Evolutionary conservation across 2,329 filamentous ascomycete genomes (phyloP).

Genomic region (Mycosphaerella arachidis): DNA sequence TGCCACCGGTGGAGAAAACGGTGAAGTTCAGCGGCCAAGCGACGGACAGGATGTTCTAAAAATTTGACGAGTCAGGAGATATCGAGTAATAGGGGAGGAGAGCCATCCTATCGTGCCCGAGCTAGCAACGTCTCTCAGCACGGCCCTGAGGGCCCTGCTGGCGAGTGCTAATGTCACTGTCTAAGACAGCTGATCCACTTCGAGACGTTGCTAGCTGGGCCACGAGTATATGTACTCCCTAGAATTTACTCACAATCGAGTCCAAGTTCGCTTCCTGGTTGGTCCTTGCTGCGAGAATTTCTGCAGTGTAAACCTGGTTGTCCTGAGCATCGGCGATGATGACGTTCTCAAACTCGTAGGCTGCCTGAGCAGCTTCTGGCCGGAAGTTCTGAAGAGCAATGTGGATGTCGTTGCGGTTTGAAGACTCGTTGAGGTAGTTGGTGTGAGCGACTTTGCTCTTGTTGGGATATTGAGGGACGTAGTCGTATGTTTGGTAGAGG

Average conservation of each 20-base stretch:
- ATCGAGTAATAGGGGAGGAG: too few species aligned
- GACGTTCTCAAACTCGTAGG: constrained; percentile 53
- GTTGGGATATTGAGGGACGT: constrained; percentile 41
- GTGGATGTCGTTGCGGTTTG: constrained; percentile 53
- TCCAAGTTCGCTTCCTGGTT: constrained; percentile 59
- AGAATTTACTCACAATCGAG: constrained; percentile 40
- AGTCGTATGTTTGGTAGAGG: constrained; percentile 53
- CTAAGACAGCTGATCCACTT: too few species aligned
- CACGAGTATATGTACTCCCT: too few species aligned
- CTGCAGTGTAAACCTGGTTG: constrained; percentile 40
- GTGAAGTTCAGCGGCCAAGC: constrained; percentile 52
- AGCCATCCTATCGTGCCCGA: too few species aligned
- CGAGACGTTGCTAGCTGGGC: too few species aligned
- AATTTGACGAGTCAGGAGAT: too few species aligned
- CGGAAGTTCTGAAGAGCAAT: constrained; percentile 54
- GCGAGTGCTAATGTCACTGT: too few species aligned
- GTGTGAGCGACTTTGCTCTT: constrained; percentile 45
- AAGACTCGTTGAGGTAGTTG: constrained; percentile 46
- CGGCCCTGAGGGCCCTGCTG: too few species aligned
- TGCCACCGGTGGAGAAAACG: constrained; percentile 58
- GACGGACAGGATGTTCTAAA: constrained; percentile 50
- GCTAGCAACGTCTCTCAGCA: too few species aligned
- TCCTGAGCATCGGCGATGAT: constrained; percentile 54
- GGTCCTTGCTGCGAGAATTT: constrained; percentile 25
- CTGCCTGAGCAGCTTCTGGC: constrained; percentile 44